Conservation (phyloP, 331 rosid species). For the Phaseolus coccineus region DNA sequence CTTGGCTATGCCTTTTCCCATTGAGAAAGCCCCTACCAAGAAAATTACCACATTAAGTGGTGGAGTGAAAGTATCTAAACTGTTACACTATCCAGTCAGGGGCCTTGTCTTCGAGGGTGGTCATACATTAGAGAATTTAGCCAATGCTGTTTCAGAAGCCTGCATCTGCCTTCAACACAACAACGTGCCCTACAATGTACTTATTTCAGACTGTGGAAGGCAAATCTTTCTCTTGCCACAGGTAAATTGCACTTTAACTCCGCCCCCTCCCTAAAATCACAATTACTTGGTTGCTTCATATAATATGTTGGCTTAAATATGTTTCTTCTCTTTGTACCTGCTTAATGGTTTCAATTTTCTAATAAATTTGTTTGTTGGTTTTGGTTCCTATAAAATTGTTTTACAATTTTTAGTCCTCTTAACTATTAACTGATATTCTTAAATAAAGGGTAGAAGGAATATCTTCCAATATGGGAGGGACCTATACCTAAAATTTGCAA, state of each 20-base stretch:
- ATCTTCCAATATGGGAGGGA: not conserved
- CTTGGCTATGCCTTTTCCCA: slow-evolving; percentile 80
- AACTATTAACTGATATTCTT: not conserved
- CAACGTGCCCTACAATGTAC: slow-evolving; percentile 84
- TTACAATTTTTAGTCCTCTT: not conserved
- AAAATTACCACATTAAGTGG: slow-evolving; percentile 50
- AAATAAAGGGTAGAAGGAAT: not conserved
- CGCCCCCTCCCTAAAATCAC: not conserved
- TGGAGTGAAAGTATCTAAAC: slow-evolving; percentile 64
- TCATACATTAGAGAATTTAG: slow-evolving; percentile 56
- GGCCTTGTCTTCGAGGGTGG: slow-evolving; percentile 86
- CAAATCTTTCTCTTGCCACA: slow-evolving; percentile 81
- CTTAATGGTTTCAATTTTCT: not conserved
- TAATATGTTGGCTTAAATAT: no score
- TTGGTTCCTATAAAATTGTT: not conserved
- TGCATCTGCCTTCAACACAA: slow-evolving; percentile 84
- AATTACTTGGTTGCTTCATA: not conserved
- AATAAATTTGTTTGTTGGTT: not conserved
- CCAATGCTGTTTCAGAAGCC: slow-evolving; percentile 74
- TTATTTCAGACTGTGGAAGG: slow-evolving; percentile 79
- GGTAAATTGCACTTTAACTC: slow-evolving; percentile 51
- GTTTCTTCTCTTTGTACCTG: not conserved
- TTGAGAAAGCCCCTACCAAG: slow-evolving; percentile 82
- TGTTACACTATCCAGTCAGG: slow-evolving; percentile 78
- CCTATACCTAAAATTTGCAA: not conserved